Conservation (phyloP, 1,139 yeast genomes). For the Saccharomycopsis crataegensis region DNA sequence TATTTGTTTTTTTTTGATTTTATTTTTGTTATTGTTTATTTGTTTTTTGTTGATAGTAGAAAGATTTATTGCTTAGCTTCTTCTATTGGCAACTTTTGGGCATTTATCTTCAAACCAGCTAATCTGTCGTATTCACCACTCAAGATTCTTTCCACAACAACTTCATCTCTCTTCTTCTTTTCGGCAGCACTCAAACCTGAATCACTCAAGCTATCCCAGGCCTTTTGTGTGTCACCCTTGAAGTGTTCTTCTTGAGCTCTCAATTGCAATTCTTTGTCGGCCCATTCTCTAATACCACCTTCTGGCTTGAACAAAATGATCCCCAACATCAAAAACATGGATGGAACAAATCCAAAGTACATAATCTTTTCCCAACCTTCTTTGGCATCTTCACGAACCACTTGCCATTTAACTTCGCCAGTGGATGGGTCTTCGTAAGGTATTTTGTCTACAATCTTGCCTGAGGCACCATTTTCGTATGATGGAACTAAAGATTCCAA, state of each 20-base stretch:
- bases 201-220: conserved; percentile 36
- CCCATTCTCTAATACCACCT: conserved; percentile 58
- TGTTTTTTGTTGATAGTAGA: too few species aligned
- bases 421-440: conserved; percentile 76
- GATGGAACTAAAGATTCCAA: conserved; percentile 50
- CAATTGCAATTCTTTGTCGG: conserved; percentile 71
- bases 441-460: conserved; percentile 68
- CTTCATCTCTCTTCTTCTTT: conserved; percentile 63
- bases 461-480: conserved; percentile 53
- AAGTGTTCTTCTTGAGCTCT: conserved; percentile 62
- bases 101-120: conserved; percentile 49
- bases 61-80: conserved; percentile 11
- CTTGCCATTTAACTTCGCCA: conserved; percentile 75
- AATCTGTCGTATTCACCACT: conserved; percentile 81
- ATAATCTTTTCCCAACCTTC: conserved; percentile 83
- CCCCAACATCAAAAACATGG: conserved; percentile 39
- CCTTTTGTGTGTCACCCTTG: conserved; percentile 46
- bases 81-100: conserved; percentile 18
- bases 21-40: too few species aligned
- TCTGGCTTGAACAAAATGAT: conserved; percentile 41
- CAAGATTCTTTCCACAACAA: conserved; percentile 74
- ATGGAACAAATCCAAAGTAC: conserved; percentile 69
- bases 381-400: conserved; percentile 66
- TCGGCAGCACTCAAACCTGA: conserved; percentile 53
- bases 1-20: too few species aligned